Conservation (phyloP, 1,139 yeast genomes). For the Magnusiomyces ingens region DNA sequence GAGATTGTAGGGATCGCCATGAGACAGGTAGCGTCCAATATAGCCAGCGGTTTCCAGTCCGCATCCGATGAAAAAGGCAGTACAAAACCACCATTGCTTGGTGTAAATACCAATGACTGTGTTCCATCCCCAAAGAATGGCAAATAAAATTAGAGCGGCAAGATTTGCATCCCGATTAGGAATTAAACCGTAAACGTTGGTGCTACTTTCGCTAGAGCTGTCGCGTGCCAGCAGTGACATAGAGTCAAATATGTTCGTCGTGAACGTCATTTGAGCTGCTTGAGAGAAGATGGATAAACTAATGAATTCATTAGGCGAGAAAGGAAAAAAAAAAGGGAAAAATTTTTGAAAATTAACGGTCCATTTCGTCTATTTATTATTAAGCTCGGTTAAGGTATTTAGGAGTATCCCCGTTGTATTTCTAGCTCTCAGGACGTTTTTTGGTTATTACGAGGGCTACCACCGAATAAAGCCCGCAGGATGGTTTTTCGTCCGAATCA, state of each 20-base stretch:
- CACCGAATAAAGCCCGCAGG: no score
- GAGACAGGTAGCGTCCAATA: conserved; percentile 50
- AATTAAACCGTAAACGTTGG: conserved; percentile 37
- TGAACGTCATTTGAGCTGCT: no score
- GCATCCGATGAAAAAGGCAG: conserved; percentile 53
- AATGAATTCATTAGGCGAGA: neutral
- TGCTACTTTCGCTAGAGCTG: neutral
- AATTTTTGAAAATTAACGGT: neutral
- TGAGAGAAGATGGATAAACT: no score
- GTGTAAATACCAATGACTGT: conserved; percentile 39
- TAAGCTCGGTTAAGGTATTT: no score
- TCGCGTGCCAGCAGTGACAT: no score
- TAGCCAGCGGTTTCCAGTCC: conserved; percentile 68
- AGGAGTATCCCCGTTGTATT: no score
- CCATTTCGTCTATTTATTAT: no score
- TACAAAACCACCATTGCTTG: conserved; percentile 69
- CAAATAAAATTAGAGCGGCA: conserved; percentile 46
- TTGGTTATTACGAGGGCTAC: no score
- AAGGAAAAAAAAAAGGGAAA: neutral
- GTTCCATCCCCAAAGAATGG: conserved; percentile 39
- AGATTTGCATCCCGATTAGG: conserved; percentile 44
- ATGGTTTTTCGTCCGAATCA: no score
- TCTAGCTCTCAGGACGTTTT: no score
- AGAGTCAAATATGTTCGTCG: no score
- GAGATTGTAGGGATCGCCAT: conserved; percentile 35